Conservation (phyloP, 1,284 basidiomycete genomes). For the Meripilus lineatus region DNA sequence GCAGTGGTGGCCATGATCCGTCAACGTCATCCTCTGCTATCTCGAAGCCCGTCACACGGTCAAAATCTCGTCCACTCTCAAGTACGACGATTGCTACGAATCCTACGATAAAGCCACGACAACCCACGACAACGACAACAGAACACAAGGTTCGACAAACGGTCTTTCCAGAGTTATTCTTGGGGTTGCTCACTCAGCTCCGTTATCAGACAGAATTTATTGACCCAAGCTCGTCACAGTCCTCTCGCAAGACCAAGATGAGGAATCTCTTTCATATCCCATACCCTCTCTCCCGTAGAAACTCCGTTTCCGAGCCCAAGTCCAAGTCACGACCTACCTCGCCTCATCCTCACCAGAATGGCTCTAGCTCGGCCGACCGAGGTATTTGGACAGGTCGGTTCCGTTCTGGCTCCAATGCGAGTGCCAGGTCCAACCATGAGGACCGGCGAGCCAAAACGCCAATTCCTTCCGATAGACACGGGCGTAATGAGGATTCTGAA, state of each 20-base stretch:
- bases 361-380: constrained; percentile 9
- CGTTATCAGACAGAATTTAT: constrained; percentile 18
- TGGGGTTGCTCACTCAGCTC: constrained; percentile 13
- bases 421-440: constrained; percentile 5
- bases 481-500: too few species aligned
- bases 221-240: constrained; percentile 15
- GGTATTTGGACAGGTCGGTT: constrained; percentile 16
- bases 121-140: too few species aligned
- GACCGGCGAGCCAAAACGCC: too few species aligned
- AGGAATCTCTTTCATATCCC: constrained; percentile 27
- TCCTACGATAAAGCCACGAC: constrained; percentile 54
- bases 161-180: too few species aligned
- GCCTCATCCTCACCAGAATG: constrained; percentile 13
- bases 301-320: too few species aligned
- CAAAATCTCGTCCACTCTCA: constrained; percentile 59
- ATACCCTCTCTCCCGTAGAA: constrained; percentile 19
- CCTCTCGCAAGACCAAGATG: constrained; percentile 23
- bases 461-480: too few species aligned
- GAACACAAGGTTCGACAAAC: too few species aligned
- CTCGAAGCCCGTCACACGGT: constrained; percentile 44
- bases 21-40: constrained; percentile 17
- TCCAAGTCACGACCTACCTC: constrained; percentile 20
- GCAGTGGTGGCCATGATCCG: constrained; percentile 13
- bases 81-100: constrained; percentile 56
- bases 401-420: constrained; percentile 22